phyloP scores from a whole-genome alignment of 805 yeast species.

The Zygotorulaspora danielsina region DNA sequence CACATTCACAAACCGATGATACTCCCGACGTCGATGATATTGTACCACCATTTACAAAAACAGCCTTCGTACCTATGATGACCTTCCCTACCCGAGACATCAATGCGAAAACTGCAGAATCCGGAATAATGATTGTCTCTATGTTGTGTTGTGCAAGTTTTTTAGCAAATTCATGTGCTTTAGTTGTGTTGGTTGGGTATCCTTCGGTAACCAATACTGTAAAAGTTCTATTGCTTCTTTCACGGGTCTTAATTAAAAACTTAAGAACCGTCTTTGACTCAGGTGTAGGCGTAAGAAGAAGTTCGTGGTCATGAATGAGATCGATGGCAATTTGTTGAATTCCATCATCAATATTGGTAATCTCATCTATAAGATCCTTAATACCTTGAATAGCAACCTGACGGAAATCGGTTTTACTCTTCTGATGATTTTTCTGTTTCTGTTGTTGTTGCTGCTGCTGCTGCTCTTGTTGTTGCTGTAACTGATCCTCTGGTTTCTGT shows the following conservation, averaged over 20 bases:
- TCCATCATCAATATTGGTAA: conserved; percentile 82
- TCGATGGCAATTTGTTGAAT: conserved; percentile 89
- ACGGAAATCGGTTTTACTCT: conserved; percentile 56
- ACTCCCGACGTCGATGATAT: conserved; percentile 85
- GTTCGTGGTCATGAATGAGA: conserved; percentile 87
- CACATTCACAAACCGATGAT: conserved; percentile 90
- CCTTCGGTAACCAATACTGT: conserved; percentile 89
- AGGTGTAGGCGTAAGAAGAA: conserved; percentile 86
- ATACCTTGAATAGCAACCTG: conserved; percentile 89
- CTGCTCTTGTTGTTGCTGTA: conserved; percentile 11
- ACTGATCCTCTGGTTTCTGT: conserved; percentile 43
- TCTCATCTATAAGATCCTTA: conserved; percentile 87
- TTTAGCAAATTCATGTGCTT: conserved; percentile 75
- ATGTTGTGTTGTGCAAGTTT: conserved; percentile 79
- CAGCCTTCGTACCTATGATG: conserved; percentile 85
- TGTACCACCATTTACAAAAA: conserved; percentile 95
- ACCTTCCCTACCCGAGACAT: conserved; percentile 98
- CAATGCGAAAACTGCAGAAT: conserved; percentile 85
- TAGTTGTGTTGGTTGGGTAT: conserved; percentile 79
- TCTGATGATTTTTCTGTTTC: conserved; percentile 23
- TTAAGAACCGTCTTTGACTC: conserved; percentile 84
- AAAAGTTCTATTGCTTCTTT: conserved; percentile 71
- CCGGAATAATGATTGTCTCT: conserved; percentile 88
- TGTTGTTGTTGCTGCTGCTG: conserved; percentile 18
- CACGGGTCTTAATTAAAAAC: conserved; percentile 78